Conservation (phyloP, 805 yeast species). For the Wickerhamomyces ciferrii region DNA sequence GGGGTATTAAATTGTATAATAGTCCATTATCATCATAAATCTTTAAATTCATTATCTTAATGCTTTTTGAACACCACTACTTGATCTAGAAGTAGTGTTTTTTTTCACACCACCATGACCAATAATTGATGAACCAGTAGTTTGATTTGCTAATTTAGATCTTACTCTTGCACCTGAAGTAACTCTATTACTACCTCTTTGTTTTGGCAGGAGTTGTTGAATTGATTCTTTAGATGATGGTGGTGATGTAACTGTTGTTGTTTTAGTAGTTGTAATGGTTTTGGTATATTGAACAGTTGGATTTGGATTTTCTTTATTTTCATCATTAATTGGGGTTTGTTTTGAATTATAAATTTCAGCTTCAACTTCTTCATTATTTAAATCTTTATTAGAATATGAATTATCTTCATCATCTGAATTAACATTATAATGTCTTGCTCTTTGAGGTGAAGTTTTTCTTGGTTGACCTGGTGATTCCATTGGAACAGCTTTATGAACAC, state of each 20-base stretch:
- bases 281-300: slow-evolving; percentile 21
- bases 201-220: slow-evolving; percentile 17
- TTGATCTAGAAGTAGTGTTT: slow-evolving; percentile 16
- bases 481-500: slow-evolving; percentile 78
- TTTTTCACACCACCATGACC: slow-evolving; percentile 24
- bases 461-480: slow-evolving; percentile 97
- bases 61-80: slow-evolving; percentile 15
- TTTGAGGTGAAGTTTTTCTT: slow-evolving; percentile 48
- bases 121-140: slow-evolving; percentile 10
- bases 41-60: slow-evolving; percentile 2
- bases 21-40: neutral
- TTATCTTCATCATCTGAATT: slow-evolving; percentile 16
- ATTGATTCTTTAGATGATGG: slow-evolving; percentile 19
- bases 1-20: too few species aligned
- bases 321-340: neutral
- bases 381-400: slow-evolving; percentile 6
- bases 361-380: slow-evolving; percentile 8
- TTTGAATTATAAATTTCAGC: slow-evolving; percentile 3
- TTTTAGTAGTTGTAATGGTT: slow-evolving; percentile 23
- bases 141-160: slow-evolving; percentile 19
- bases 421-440: slow-evolving; percentile 18
- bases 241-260: slow-evolving; percentile 25
- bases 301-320: neutral
- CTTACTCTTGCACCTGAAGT: slow-evolving; percentile 25
- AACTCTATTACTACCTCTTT: slow-evolving; percentile 13